A percentile compares a stretch with the other conserved stretches of the same genome.
Conservation (phyloP, 2,329 filamentous ascomycete species). For the Pseudocercospora musae region DNA sequence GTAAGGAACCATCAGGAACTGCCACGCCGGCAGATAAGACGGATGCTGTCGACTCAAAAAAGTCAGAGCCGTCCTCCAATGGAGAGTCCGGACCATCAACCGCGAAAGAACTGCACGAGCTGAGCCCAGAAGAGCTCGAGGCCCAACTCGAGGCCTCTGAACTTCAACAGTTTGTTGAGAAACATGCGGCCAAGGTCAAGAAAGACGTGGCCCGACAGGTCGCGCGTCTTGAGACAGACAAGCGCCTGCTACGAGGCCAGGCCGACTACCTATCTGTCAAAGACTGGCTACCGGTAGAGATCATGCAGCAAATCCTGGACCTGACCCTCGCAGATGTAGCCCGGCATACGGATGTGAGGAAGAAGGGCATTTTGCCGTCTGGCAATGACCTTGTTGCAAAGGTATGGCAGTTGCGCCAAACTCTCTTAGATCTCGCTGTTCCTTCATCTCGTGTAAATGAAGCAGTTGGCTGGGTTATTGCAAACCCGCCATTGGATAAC, state of each 20-base stretch:
- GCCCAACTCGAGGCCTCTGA: slow-evolving; percentile 86
- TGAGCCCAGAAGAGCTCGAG: slow-evolving; percentile 87
- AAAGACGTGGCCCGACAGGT: slow-evolving; percentile 76
- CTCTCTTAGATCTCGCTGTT: slow-evolving; percentile 68
- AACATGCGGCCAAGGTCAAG: slow-evolving; percentile 72
- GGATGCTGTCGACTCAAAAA: slow-evolving; percentile 25
- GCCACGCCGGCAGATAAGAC: slow-evolving; percentile 30
- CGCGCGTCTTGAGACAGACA: slow-evolving; percentile 77
- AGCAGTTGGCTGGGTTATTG: slow-evolving; percentile 59
- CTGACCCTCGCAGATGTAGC: slow-evolving; percentile 62
- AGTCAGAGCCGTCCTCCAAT: slow-evolving; percentile 6
- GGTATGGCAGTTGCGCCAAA: slow-evolving; percentile 80
- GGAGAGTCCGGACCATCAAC: slow-evolving; percentile 6
- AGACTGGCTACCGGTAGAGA: slow-evolving; percentile 76
- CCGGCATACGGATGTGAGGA: slow-evolving; percentile 35
- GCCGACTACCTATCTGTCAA: slow-evolving; percentile 67
- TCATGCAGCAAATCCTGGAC: slow-evolving; percentile 73
- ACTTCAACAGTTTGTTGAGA: slow-evolving; percentile 82
- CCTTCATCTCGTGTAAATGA: slow-evolving; percentile 59
- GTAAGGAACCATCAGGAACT: slow-evolving; percentile 27
- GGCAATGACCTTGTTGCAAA: slow-evolving; percentile 78
- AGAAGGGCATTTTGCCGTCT: slow-evolving; percentile 51
- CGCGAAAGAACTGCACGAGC: slow-evolving; percentile 45
- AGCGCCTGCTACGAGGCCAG: slow-evolving; percentile 74
- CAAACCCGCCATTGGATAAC: slow-evolving; percentile 52